Percentiles rank a stretch among this genome's conserved stretches.
These are phyloP conservation scores for Calonectria fujianensis DNA, from an alignment of 2,329 filamentous ascomycete genomes.

Conservation along the genomic window DNA sequence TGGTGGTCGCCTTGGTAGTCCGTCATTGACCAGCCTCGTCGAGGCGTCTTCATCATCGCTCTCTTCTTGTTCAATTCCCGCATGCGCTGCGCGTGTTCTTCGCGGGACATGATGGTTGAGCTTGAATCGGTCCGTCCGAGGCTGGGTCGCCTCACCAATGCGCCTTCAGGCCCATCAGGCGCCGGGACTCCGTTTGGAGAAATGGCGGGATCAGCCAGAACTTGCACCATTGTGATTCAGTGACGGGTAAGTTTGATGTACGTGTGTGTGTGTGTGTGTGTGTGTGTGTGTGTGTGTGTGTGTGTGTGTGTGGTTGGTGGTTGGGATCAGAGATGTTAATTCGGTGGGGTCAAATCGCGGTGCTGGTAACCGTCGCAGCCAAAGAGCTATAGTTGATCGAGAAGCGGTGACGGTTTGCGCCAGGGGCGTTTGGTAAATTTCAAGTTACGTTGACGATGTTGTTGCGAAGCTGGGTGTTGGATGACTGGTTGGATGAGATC, in stretches of 20 bases:
- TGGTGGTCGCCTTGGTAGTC: constrained; percentile 63
- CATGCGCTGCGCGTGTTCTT: constrained; percentile 64
- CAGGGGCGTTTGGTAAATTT: constrained; percentile 1
- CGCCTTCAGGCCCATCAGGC: constrained; percentile 51
- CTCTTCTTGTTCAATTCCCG: constrained; percentile 63
- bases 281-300: constrained; percentile 35
- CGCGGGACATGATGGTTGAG: constrained; percentile 59
- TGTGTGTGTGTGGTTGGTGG: constrained; percentile 36
- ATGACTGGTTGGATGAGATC: constrained; percentile 44
- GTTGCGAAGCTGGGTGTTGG: constrained; percentile 44
- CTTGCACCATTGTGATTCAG: constrained; percentile 57
- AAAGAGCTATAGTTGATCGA: constrained; percentile 15
- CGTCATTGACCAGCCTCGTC: constrained; percentile 68
- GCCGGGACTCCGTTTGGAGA: constrained; percentile 52
- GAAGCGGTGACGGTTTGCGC: constrained; percentile 36
- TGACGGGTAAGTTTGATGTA: constrained; percentile 20
- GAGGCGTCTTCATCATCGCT: constrained; percentile 62
- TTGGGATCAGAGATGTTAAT: constrained; percentile 11
- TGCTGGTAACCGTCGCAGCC: constrained; percentile 36
- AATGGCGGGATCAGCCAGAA: constrained; percentile 56
- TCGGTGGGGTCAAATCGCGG: constrained; percentile 15
- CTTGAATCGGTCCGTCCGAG: constrained; percentile 52
- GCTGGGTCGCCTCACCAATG: constrained; percentile 48
- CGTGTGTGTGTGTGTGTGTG: constrained; percentile 30
- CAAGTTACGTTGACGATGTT: constrained; percentile 52